Conservation (phyloP, 805 yeast species). For the Wickerhamomyces strasburgensis region DNA sequence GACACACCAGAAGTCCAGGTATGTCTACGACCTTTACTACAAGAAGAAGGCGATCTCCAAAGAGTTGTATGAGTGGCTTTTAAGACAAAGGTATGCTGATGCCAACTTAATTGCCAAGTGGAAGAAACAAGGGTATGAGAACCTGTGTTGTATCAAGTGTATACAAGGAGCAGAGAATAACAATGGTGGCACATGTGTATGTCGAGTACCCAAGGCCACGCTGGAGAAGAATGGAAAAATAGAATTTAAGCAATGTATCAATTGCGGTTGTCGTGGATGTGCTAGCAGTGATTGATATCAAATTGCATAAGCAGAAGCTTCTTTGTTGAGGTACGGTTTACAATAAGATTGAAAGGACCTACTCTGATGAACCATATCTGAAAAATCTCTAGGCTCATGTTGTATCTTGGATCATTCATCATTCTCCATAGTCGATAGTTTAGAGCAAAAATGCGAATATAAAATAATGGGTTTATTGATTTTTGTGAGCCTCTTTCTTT, state of each 20-base stretch:
- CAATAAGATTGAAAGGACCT: no score
- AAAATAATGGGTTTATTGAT: no score
- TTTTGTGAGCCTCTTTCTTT: no score
- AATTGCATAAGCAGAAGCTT: no score
- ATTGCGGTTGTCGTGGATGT: slow-evolving; percentile 86
- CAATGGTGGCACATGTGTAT: slow-evolving; percentile 70
- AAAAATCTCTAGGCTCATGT: no score
- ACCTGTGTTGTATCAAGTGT: slow-evolving; percentile 77
- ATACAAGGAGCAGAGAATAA: slow-evolving; percentile 58
- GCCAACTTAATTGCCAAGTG: slow-evolving; percentile 74
- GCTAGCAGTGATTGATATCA: slow-evolving; percentile 56
- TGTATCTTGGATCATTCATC: no score
- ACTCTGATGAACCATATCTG: no score
- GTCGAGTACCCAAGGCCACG: slow-evolving; percentile 73
- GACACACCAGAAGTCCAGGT: slow-evolving; percentile 72
- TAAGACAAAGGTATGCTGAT: slow-evolving; percentile 64
- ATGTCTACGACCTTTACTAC: slow-evolving; percentile 69
- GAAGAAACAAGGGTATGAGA: slow-evolving; percentile 82
- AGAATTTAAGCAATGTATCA: slow-evolving; percentile 54
- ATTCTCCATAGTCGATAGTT: no score
- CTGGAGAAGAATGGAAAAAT: slow-evolving; percentile 31
- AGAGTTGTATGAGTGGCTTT: slow-evolving; percentile 68
- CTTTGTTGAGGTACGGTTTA: no score
- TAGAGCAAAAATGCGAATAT: no score
- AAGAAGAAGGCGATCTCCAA: slow-evolving; percentile 61